phyloP scores from a whole-genome alignment of 2,329 filamentous ascomycete species.

The Chalaropsis thielavioides region DNA sequence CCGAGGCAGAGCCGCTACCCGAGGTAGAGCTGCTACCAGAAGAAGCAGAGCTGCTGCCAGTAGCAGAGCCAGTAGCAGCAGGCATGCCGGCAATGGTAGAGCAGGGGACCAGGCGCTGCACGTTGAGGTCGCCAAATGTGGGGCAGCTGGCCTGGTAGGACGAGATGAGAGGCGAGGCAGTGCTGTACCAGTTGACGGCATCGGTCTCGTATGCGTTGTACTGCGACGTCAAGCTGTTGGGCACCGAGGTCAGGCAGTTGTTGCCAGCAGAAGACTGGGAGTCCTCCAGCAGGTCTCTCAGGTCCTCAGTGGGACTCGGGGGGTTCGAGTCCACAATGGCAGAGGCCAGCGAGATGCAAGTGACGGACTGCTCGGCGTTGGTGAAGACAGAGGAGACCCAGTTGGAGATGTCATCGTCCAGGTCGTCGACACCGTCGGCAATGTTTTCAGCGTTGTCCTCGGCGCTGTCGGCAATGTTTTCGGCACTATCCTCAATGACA shows the following conservation, averaged over 20 bases:
- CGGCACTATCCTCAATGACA: conserved; percentile 11
- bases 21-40: not conserved
- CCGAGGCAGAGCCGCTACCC: not conserved
- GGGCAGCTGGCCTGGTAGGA: conserved; percentile 12
- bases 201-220: conserved; percentile 25
- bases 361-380: conserved; percentile 10
- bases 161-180: conserved; percentile 21
- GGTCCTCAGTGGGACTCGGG: conserved; percentile 13
- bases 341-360: conserved; percentile 14
- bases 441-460: not conserved
- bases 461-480: not conserved
- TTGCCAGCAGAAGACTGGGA: conserved; percentile 21
- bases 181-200: conserved; percentile 24
- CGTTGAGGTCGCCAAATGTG: conserved; percentile 5
- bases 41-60: not conserved
- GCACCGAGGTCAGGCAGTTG: conserved; percentile 25
- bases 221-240: conserved; percentile 23
- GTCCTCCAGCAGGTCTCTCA: conserved; percentile 20
- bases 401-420: not conserved
- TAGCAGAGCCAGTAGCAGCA: not conserved
- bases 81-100: conserved; percentile 8
- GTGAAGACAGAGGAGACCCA: conserved; percentile 9
- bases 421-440: conserved; percentile 1
- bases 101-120: conserved; percentile 11
- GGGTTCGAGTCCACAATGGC: conserved; percentile 13